Conservation (phyloP, 768 basidiomycete genomes). For the Suillus discolor region DNA sequence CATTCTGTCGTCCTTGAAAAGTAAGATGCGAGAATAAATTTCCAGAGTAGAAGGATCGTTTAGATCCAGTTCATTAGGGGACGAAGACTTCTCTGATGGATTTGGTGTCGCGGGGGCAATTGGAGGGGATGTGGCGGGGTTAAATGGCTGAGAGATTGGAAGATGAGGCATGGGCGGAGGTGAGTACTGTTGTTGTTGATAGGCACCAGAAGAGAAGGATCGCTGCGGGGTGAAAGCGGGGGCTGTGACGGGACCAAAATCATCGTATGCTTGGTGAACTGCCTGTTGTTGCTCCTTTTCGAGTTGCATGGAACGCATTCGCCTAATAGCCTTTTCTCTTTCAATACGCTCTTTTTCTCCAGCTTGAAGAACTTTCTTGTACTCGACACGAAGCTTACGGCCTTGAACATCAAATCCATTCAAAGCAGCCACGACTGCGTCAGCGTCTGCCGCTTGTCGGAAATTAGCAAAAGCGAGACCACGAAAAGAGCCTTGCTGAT, state of each 20-base stretch:
- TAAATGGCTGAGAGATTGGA: conserved; percentile 44
- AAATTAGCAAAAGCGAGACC: conserved; percentile 99
- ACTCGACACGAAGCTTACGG: conserved; percentile 96
- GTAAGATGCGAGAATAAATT: conserved; percentile 93
- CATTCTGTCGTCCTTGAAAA: conserved; percentile 98
- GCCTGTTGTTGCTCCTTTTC: conserved; percentile 73
- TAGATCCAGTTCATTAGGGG: conserved; percentile 81
- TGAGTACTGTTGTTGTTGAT: conserved; percentile 67
- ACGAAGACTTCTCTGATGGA: conserved; percentile 61
- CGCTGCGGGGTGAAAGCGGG: conserved; percentile 70
- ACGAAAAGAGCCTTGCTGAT: conserved; percentile 94
- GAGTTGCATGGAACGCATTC: conserved; percentile 97
- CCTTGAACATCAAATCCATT: conserved; percentile 97
- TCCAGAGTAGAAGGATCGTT: conserved; percentile 96
- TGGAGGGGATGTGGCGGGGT: conserved; percentile 51
- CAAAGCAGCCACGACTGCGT: conserved; percentile 92
- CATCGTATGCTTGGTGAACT: conserved; percentile 63
- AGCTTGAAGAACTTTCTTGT: conserved; percentile 99
- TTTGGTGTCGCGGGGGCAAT: conserved; percentile 62
- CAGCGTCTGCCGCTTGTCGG: conserved; percentile 87
- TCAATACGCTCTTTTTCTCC: conserved; percentile 99
- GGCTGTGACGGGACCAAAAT: conserved; percentile 62
- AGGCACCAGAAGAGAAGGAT: conserved; percentile 68
- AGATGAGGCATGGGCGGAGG: conserved; percentile 51
- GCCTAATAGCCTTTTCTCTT: conserved; percentile 94